Base-by-base conservation (phyloP, 2,329 filamentous ascomycete species). In the Nemania sp. region DNA sequence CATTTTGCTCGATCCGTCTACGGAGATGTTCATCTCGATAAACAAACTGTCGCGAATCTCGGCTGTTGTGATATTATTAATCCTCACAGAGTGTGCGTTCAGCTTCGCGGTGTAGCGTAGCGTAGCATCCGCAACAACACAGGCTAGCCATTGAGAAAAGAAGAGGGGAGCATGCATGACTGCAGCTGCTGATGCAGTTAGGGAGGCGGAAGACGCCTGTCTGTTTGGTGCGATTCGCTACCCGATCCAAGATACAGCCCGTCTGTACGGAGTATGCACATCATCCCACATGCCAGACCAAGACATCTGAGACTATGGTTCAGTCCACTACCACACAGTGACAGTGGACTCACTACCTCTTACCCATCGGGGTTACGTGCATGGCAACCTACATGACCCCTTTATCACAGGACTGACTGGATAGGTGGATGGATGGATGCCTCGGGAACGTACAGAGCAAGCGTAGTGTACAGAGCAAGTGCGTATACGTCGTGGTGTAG, bases 1-100 rank as follows among this genome's bases (percentile, higher is more conserved):
- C 79, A 2, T 81, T 81, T 68, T 81, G 9, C n/a, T 18, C 21
- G 15, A 13, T 20, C 13, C 21, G 18, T 35, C 46, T 12, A 25
- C 29, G 29, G 49, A 40, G n/a, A 29, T 7, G 4, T 2, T 6
- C 25, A 10, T 13, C 21, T 45, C 57, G 54, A 50, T 54, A 54
- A n/a, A n/a, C n/a, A n/a, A n/a, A 3, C 25, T 29, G 54, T 61
- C 59, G 59, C 59, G 6, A 61, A 61, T 29, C 50, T 57, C 59
- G 59, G 59, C 59, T 57, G 39, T 11, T 3, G 12, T 15, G 29
- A 50, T 45, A 57, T 57, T 57, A 50, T 11, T 47, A 32, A 43
- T 47, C 37, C 29, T 29, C 25, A 42, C 25, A 20, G 15, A 25
- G 15, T 15, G 17, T 43, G 15, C 17, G 17, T 43, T 15, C 7